Base-by-base conservation (phyloP, 768 basidiomycete genomes). In the Suillus weaverae region DNA sequence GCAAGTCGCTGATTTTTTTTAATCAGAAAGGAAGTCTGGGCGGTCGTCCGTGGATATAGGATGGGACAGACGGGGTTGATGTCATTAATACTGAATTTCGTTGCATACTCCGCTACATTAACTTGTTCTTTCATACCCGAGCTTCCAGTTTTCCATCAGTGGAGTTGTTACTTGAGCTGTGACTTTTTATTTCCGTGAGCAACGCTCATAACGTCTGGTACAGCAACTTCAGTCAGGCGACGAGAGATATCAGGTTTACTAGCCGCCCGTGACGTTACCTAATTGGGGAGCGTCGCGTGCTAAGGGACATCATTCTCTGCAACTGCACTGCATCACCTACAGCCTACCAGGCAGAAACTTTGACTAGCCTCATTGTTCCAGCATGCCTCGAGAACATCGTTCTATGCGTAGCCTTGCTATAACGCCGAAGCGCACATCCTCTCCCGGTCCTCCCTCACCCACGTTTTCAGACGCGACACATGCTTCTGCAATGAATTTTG, bases 401-500 rank as follows among this genome's bases (percentile, higher is more conserved):
- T 86, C 87, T 18, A 80, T 91, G 35, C 85, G 83, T 66, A 79
- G 81, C 35, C 77, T 89, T 38, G 74, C 84, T 10, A 73, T 87
- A 79, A 77, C 82, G 65, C 74, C 81, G 72, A 78, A 69, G 61
- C 80, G 82, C 62, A 79, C 76, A 61, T 73, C 79, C 4, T 85
- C 87, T 7, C 82, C 87, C 62, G 77, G 80, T 43, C 88, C 90
- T 62, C 90, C 91, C 2, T 95, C 93, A 32, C 93, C 93, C 61
- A 92, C 93, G 3, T 92, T 90, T 78, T 89, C 91, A 36, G 92
- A 94, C 22, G 80, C 85, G 30, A 95, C 94, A 11, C 86, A 91
- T 72, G 90, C 82, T 38, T 93, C 93, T 20, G 85, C 84, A 55
- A 85, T 92, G 79, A 86, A 90, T 74, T 90, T 92, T 75, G 91